Evolutionary conservation across 352 stramenopile species (phyloP), one percentile per base, ranked within the genome.

Genomic region (Globisporangium paddicum): DNA sequence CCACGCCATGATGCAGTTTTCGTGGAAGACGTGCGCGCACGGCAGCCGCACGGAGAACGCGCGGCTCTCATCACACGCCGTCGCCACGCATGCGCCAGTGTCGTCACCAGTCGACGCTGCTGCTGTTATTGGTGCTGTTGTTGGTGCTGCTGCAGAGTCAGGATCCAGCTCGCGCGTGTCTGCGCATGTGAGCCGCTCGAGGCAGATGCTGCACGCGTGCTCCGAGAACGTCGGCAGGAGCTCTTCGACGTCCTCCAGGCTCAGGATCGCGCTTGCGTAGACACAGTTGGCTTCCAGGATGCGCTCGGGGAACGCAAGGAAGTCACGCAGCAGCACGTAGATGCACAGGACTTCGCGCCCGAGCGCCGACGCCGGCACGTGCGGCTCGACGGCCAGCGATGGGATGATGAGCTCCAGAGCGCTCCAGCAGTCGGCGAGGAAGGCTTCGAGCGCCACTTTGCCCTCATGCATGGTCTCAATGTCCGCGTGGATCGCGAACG

Each of bases 1-100:
- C 78, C 78, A 86, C 38, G 75, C 71, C 74, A 88, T 85, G 56
- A 81, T 72, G 64, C 78, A 88, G 63, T 86, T 78, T 42, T 88
- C 78, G 48, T 88, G 76, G 68, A 82, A 86, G 5, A 74, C 41
- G 62, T 86, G 78, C 16, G 55, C 48, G 60, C 78, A 88, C 14
- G 78, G 78, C 44, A 86, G 60, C 26, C 64, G 75, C 18, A 82
- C 73, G 2, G 72, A 69, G 38, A 73, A 75, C 38, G 58, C 56
- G 47, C 35, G 35, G 35, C 18, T 66, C 30, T 62, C 41, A 5
- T 18, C 35, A n/a, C n/a, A n/a, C 50, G 13, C 34, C 32, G 37
- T 30, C 55, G 13, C 38, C 28, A 42, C 32, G 47, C 13, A 19
- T 38, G 25, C 34, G 14, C 23, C 37, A 6, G 21, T 51, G 53